Conservation (phyloP, 2,329 filamentous ascomycete species). For the Rhynchosporium graminicola region DNA sequence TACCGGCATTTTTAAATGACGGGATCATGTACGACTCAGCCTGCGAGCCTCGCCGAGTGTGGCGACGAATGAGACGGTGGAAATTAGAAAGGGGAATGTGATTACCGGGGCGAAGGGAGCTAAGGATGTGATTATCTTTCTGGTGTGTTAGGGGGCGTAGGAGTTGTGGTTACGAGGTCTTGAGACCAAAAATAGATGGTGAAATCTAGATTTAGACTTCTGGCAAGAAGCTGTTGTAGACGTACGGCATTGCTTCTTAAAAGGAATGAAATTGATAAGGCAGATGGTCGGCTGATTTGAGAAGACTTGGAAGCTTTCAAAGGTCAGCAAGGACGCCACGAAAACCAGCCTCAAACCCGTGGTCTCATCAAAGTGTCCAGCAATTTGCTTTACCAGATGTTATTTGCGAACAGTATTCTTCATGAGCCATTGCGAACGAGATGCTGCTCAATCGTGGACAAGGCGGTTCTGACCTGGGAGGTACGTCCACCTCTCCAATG, state of each 20-base stretch:
- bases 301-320: too few species aligned
- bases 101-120: conserved; percentile 28
- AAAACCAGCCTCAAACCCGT: too few species aligned
- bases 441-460: too few species aligned
- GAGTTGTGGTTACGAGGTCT: conserved; percentile 17
- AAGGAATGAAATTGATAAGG: too few species aligned
- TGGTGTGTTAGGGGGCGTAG: conserved; percentile 23
- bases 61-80: conserved; percentile 41
- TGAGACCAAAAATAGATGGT: not conserved
- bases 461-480: too few species aligned
- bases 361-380: too few species aligned
- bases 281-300: too few species aligned
- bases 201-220: not conserved
- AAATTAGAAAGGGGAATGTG: conserved; percentile 39
- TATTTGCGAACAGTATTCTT: too few species aligned
- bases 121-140: conserved; percentile 12
- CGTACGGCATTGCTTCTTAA: not conserved
- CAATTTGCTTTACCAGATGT: too few species aligned
- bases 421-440: too few species aligned
- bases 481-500: too few species aligned
- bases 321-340: too few species aligned
- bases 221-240: not conserved
- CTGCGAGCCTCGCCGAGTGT: conserved; percentile 53
- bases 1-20: conserved; percentile 55
- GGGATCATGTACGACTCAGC: conserved; percentile 47